Conservation (phyloP, 805 yeast species). For the Ogataea neopini region DNA sequence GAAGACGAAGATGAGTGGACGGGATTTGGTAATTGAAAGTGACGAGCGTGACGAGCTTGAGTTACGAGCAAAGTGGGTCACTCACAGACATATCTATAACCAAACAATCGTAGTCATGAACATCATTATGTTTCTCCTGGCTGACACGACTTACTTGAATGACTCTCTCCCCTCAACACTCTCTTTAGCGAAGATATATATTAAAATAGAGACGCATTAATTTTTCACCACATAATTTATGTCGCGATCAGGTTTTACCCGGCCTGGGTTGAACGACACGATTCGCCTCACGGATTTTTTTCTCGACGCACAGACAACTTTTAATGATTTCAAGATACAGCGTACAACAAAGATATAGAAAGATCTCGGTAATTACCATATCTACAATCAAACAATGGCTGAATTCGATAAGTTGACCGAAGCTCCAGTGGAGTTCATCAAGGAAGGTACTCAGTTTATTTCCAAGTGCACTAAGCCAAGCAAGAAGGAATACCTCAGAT, state of each 20-base stretch:
- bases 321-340: neutral
- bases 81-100: no score
- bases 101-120: no score
- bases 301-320: conserved; percentile 2
- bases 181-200: conserved; percentile 3
- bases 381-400: conserved; percentile 26
- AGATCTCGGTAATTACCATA: neutral
- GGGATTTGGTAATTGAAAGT: conserved; percentile 32
- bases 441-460: conserved; percentile 87
- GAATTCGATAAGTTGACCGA: conserved; percentile 73
- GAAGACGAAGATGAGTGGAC: conserved; percentile 31
- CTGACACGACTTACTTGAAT: no score
- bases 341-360: neutral
- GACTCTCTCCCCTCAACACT: no score
- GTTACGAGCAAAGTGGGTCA: no score
- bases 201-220: conserved; percentile 4
- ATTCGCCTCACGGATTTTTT: conserved; percentile 4
- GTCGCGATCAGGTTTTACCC: conserved; percentile 3
- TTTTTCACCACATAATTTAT: neutral
- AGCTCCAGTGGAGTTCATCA: conserved; percentile 86
- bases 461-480: conserved; percentile 93
- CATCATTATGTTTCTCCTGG: no score
- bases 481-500: conserved; percentile 81
- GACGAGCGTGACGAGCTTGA: no score
- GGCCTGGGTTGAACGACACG: neutral